These are phyloP conservation scores for Alternaria sp. DNA, from an alignment of 2,329 filamentous ascomycete species.

Conservation along the genomic window DNA sequence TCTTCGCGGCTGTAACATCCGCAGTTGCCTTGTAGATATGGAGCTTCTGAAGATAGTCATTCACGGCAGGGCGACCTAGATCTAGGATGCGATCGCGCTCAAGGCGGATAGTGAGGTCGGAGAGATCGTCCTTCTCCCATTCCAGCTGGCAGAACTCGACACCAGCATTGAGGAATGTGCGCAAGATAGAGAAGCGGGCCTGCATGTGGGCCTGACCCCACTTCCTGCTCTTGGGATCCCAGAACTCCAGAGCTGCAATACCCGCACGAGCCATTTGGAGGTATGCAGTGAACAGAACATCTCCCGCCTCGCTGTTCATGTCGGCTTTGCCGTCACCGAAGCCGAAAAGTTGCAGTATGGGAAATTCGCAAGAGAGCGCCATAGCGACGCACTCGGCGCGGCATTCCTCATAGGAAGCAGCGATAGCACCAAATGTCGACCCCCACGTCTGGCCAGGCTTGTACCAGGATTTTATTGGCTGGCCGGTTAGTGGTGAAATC, in stretches of 20 bases:
- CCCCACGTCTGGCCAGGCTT: slow-evolving; percentile 96
- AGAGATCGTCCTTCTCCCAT: slow-evolving; percentile 76
- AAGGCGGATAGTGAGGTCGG: slow-evolving; percentile 81
- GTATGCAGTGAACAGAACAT: slow-evolving; percentile 88
- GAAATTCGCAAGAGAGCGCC: slow-evolving; percentile 87
- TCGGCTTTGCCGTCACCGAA: slow-evolving; percentile 81
- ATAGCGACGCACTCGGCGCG: slow-evolving; percentile 94
- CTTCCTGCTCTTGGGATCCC: slow-evolving; percentile 89
- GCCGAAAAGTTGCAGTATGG: slow-evolving; percentile 88
- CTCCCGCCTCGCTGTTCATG: slow-evolving; percentile 79
- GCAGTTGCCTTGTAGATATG: slow-evolving; percentile 94
- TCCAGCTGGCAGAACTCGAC: slow-evolving; percentile 86
- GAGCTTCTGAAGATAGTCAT: slow-evolving; percentile 86
- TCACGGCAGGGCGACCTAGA: slow-evolving; percentile 82
- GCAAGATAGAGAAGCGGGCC: slow-evolving; percentile 87
- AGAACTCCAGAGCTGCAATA: slow-evolving; percentile 87
- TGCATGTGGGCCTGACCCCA: slow-evolving; percentile 92
- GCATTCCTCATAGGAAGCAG: slow-evolving; percentile 92
- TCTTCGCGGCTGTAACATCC: slow-evolving; percentile 78
- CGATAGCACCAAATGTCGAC: slow-evolving; percentile 86
- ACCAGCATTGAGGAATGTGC: slow-evolving; percentile 85
- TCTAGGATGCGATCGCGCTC: slow-evolving; percentile 88
- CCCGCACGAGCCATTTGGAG: slow-evolving; percentile 95
- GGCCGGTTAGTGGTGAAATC: slow-evolving; percentile 77
- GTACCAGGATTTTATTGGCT: slow-evolving; percentile 87